A percentile compares a stretch with the other conserved stretches of the same genome.
Evolutionary conservation across 768 basidiomycete species (phyloP).

Genomic region (Russula abietina): DNA sequence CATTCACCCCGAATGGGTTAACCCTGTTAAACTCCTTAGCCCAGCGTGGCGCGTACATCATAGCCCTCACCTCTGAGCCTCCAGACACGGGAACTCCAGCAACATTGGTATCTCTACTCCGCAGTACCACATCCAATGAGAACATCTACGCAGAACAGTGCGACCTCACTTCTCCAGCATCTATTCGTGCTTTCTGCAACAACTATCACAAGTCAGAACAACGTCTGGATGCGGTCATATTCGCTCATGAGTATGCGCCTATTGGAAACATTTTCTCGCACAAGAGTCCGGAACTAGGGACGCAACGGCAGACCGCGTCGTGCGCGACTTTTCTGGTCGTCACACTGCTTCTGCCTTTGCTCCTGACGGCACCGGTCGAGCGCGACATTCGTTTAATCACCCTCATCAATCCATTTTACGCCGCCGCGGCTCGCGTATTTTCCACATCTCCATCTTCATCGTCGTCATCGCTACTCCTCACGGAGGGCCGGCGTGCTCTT

Average conservation of each 20-base stretch:
- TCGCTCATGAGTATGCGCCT: slow-evolving; percentile 69
- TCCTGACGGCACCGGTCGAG: slow-evolving; percentile 80
- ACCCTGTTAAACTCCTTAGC: slow-evolving; percentile 63
- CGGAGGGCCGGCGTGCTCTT: slow-evolving; percentile 61
- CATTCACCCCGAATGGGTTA: slow-evolving; percentile 66
- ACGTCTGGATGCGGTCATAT: slow-evolving; percentile 71
- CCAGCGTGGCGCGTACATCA: slow-evolving; percentile 69
- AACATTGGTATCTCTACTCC: slow-evolving; percentile 61
- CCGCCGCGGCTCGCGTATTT: slow-evolving; percentile 58
- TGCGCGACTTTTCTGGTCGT: slow-evolving; percentile 72
- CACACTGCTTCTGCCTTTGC: slow-evolving; percentile 70
- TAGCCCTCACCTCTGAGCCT: slow-evolving; percentile 61
- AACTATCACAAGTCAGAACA: slow-evolving; percentile 59
- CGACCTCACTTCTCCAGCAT: slow-evolving; percentile 58
- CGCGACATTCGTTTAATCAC: slow-evolving; percentile 87
- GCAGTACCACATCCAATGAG: slow-evolving; percentile 65
- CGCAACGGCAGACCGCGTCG: slow-evolving; percentile 43
- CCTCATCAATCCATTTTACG: slow-evolving; percentile 84
- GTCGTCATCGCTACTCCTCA: slow-evolving; percentile 36
- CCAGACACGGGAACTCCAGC: slow-evolving; percentile 48
- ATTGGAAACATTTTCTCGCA: slow-evolving; percentile 46
- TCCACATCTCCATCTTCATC: slow-evolving; percentile 29
- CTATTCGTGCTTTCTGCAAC: slow-evolving; percentile 64
- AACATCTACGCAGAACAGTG: slow-evolving; percentile 76
- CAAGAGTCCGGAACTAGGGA: slow-evolving; percentile 30